Conservation (phyloP, 2,329 filamentous ascomycete genomes). For the Claviceps sp. region DNA sequence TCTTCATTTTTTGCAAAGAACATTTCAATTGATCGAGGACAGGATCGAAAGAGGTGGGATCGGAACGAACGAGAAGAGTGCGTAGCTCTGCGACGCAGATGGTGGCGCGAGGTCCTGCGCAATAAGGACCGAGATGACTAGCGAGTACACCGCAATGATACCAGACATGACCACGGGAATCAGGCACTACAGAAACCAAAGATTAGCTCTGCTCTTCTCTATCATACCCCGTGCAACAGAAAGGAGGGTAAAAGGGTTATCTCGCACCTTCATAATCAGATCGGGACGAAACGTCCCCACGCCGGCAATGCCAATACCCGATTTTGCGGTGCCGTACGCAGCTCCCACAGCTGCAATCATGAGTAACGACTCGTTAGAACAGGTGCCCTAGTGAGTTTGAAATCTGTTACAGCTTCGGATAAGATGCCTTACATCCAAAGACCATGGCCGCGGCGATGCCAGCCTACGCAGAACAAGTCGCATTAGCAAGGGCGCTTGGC, state of each 20-base stretch:
- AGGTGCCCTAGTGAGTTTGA: not conserved
- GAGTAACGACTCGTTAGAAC: conserved; percentile 5
- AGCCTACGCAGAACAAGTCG: conserved; percentile 32
- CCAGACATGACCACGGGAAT: conserved; percentile 96
- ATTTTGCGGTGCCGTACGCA: conserved; percentile 79
- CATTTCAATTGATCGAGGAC: not conserved
- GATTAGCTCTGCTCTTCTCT: not conserved
- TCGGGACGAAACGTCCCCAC: conserved; percentile 76
- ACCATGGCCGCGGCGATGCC: conserved; percentile 74
- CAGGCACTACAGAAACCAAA: conserved; percentile 42
- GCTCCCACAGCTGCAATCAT: conserved; percentile 46
- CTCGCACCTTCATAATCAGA: conserved; percentile 73
- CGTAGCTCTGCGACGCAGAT: conserved; percentile 49
- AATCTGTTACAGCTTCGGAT: no score
- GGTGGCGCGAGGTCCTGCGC: conserved; percentile 75
- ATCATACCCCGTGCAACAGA: no score
- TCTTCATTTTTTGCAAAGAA: not conserved
- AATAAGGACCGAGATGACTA: conserved; percentile 94
- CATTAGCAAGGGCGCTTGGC: conserved; percentile 3
- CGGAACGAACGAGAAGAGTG: conserved; percentile 60
- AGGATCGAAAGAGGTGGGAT: not conserved
- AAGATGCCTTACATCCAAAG: conserved; percentile 54
- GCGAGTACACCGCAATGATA: conserved; percentile 95
- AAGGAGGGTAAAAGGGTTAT: not conserved
- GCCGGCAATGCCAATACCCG: conserved; percentile 75